Percentiles rank a stretch among this genome's conserved stretches.
Conservation (phyloP, 2,329 filamentous ascomycete species). For the Beauveria sp. region DNA sequence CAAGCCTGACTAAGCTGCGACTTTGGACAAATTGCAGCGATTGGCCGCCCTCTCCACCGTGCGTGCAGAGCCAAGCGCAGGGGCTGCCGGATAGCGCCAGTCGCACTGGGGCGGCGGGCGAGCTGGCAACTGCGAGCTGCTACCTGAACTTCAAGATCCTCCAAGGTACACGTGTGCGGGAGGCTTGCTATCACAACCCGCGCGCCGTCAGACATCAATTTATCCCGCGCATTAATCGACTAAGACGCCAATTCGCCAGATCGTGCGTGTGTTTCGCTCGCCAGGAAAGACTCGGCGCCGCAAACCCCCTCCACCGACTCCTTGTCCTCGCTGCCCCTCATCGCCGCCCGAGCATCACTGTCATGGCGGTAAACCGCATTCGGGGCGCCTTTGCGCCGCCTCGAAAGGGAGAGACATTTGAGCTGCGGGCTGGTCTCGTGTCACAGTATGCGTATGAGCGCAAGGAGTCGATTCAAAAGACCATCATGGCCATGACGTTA, state of each 20-base stretch:
- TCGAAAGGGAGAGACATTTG: slow-evolving; percentile 95
- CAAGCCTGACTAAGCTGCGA: slow-evolving; percentile 8
- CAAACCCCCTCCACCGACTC: not conserved
- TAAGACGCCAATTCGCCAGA: not conserved
- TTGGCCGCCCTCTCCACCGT: slow-evolving; percentile 2
- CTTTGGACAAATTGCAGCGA: not conserved
- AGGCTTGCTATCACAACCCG: slow-evolving; percentile 2
- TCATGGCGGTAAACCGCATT: slow-evolving; percentile 94
- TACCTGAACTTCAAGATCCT: slow-evolving; percentile 3
- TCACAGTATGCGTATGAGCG: slow-evolving; percentile 99
- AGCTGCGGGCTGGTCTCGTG: slow-evolving; percentile 88
- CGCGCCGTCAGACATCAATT: not conserved
- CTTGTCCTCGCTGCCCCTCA: slow-evolving; percentile 19
- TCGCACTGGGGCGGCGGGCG: not conserved
- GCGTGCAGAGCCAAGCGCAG: not conserved
- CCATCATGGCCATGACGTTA: slow-evolving; percentile 99
- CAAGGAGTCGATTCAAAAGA: slow-evolving; percentile 98
- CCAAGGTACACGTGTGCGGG: slow-evolving; percentile 10
- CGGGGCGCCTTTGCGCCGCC: slow-evolving; percentile 87
- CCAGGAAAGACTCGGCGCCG: not conserved
- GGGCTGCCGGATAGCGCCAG: slow-evolving; percentile 5
- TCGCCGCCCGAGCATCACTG: slow-evolving; percentile 20
- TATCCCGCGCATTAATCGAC: not conserved
- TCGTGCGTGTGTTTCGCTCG: not conserved
- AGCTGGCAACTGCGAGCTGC: not conserved